These are phyloP conservation scores for Bisporella sp. DNA, from an alignment of 2,329 filamentous ascomycete species.

Conservation along the genomic window DNA sequence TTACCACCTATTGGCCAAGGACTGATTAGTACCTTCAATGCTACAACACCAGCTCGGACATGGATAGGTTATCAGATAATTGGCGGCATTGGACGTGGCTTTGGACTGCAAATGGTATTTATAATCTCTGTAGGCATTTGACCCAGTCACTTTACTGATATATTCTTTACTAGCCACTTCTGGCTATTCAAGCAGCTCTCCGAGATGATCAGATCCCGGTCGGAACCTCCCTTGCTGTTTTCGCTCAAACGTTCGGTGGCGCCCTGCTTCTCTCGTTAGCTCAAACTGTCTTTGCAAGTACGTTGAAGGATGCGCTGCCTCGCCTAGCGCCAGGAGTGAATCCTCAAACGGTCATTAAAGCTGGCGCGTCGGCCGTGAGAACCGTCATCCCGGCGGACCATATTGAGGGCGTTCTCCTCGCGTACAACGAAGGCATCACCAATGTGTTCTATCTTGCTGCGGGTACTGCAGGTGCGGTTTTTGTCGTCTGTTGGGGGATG, in stretches of 20 bases:
- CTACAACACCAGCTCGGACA: conserved; percentile 5
- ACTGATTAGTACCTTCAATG: conserved; percentile 23
- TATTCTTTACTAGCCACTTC: conserved; percentile 5
- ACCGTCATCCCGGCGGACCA: conserved; percentile 25
- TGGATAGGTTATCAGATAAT: conserved; percentile 15
- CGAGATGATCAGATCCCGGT: conserved; percentile 24
- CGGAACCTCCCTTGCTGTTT: conserved; percentile 28
- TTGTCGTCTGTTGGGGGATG: conserved; percentile 2
- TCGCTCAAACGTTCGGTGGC: conserved; percentile 27
- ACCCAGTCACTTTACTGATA: background rate
- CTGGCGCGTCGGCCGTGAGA: conserved; percentile 34
- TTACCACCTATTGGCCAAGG: conserved; percentile 24
- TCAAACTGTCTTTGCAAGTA: conserved; percentile 25
- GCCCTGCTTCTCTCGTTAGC: conserved; percentile 25
- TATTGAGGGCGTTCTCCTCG: conserved; percentile 31
- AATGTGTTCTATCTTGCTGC: conserved; percentile 2
- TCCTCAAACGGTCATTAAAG: conserved; percentile 28
- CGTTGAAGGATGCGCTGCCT: conserved; percentile 22
- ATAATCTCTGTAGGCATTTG: background rate
- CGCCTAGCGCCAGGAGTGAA: conserved; percentile 27
- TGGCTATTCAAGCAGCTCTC: conserved; percentile 29
- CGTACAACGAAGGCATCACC: conserved; percentile 31
- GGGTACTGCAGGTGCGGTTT: background rate
- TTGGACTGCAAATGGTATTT: conserved; percentile 11
- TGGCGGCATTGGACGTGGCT: conserved; percentile 7